Evolutionary conservation across 805 yeast species (phyloP), one percentile per base, ranked within the genome.

Genomic region (Clavispora santaluciae): DNA sequence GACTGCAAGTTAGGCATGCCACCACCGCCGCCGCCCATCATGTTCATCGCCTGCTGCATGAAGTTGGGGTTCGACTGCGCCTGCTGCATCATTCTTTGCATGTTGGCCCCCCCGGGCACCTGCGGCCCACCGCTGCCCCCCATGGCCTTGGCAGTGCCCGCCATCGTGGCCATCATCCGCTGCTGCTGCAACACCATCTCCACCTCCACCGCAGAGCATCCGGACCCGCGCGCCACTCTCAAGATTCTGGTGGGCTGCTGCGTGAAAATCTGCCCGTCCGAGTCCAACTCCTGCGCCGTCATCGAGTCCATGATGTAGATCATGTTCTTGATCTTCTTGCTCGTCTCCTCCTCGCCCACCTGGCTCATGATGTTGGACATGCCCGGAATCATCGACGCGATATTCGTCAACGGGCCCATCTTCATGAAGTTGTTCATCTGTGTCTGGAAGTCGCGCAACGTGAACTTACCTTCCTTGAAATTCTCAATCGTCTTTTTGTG

Each of bases 311-410:
- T 78, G 22, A 91, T 82, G 55, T 78, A 90, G 35, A 91, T 81
- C 95, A 91, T 88, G 49, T 83, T 75, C 60, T 90, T 91, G 68
- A 91, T 73, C 56, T 83, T 76, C 41, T 76, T 74, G n/a, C 87
- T 78, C 0, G 96, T 83, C 55, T 93, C 98, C 53, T 88, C 96
- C 59, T 89, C 97, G 21, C 95, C 93, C 33, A 87, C 81, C 61
- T 86, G 91, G 39, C 75, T 79, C 77, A 91, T 83, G 73, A 91
- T 74, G 50, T 78, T 80, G 26, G 90, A 79, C 66, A 89, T 78
- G 56, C 96, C 87, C 0, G 99, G 99, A 44, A 91, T 81, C 97
- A 91, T 91, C 40, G 84, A 79, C 3, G 97, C 96, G 48, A 91
- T 87, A 60, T 93, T 90, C 18, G 95, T 82, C 40, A 91, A 67